Base-by-base conservation (phyloP, 495 filamentous ascomycete genomes). In the Staphylotrichum tortipilum region DNA sequence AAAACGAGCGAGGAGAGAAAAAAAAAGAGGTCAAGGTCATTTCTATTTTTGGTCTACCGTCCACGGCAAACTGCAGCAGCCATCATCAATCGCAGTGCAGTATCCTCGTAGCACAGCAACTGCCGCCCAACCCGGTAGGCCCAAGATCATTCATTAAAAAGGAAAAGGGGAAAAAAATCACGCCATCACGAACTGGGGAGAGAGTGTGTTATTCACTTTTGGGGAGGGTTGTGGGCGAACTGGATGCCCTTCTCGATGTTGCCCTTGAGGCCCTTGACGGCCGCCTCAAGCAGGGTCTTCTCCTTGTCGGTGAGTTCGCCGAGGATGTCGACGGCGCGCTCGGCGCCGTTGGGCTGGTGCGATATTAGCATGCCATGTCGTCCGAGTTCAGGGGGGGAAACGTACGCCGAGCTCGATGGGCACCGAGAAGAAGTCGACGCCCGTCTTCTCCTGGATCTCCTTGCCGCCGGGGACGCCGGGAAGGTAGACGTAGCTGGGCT, bases 401-500 rank as follows among this genome's bases (percentile, higher is more conserved):
- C 84, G 72, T 86, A 94, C 89, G 58, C 91, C 92, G 49, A 98
- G 88, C 68, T 94, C 85, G 47, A 98, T 79, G 18, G 89, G 91
- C 48, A 90, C 88, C 37, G 92, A 95, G 78, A 98, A 98, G 78
- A 86, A 98, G 37, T 97, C 88, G 58, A 83, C 73, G 57, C 90
- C 91, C 51, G 81, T 84, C 46, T 78, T 83, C 76, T 94, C 85
- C 49, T 67, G 73, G 56, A 98, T 83, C 54, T 79, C 88, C 31
- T 88, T 83, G 60, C 94, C 94, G 50, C 94, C 94, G 22, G 83
- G 64, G 36, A 98, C 78, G 63, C 89, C 94, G 44, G 88, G 83
- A 18, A 97, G 82, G 74, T 97, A 95, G 68, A 98, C 81, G 69
- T 82, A 97, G 64, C 88, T 89, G 46, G 94, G 91, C 76, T 95